Base-by-base conservation (phyloP, 2,329 filamentous ascomycete genomes). In the Emmonsia crescens region DNA sequence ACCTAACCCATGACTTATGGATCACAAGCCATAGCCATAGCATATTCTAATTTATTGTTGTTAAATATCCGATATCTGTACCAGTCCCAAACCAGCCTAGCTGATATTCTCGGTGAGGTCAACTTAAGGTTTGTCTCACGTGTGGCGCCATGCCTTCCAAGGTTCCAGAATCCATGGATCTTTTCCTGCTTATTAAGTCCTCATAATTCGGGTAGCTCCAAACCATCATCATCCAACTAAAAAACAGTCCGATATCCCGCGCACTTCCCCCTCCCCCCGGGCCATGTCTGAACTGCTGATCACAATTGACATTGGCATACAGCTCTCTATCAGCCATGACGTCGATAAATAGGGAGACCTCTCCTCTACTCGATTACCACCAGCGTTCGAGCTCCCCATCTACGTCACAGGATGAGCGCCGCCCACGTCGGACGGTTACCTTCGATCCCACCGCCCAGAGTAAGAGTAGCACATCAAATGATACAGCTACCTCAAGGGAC, bases 401-500 rank as follows among this genome's bases (percentile, higher is more conserved):
- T 68, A 74, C 74, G 71, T 76, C 74, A 74, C 73, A 70, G 64
- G 70, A 69, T 66, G 66, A 70, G 56, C 70, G 64, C 66, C 72
- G 73, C 63, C 67, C 71, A 46, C 49, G 21, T 44, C 54, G 60
- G 24, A 61, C 78, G 44, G 78, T 80, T 57, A 78, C 77, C 36
- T 80, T 80, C 69, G 79, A 77, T 61, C 78, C 77, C 27, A 70
- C 76, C 63, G 74, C 77, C 51, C 77, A 75, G 62, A 74, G 73
- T 54, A 70, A 75, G 62, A 73, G 74, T 51, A 70, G 74, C 54
- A 70, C 73, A 62, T 49, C 48, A 29, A 49, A 59, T 40, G 48
- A 59, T 27, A 49, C 9, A 12, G 31, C 44, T 21, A 52, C 48
- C 19, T 59, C 57, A 5, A 42, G 31, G n/a, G 49, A 60, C 27